Evolutionary conservation across 768 basidiomycete species (phyloP), one percentile per base, ranked within the genome.

Genomic region (Crassisporium funariophilum): DNA sequence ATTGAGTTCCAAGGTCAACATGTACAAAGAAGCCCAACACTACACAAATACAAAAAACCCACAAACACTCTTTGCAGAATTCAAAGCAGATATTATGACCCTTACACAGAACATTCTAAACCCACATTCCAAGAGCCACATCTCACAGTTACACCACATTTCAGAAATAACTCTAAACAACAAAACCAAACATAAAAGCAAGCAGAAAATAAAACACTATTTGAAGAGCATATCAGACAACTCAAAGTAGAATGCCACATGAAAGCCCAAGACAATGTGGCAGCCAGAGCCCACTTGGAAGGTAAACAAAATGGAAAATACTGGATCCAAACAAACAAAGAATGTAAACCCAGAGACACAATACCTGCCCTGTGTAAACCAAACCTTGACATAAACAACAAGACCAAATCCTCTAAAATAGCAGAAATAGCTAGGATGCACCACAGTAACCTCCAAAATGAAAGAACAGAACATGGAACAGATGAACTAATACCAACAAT

Each of bases 401-500:
- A 55, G 41, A 59, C 46, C 1, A 41, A 49, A 2, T 60, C 66
- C 0, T 11, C 36, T 0, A 31, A 62, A 12, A 74, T 73, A 70
- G 61, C 66, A 0, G 44, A 67, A 2, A 39, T 71, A 0, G 65
- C 68, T 0, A 33, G 38, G 8, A 20, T 55, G 5, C 59, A 68
- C 39, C 65, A 72, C 36, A 44, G 63, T 1, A 16, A 56, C 0
- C 57, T 73, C 0, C 69, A 73, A 37, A 21, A 29, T 4, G 43
- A 41, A 12, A 55, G 40, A n/a, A 16, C 27, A n/a, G n/a, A 2
- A 21, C 22, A 38, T 17, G 33, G 9, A 13, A 7, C 13, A 29
- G 8, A 23, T 11, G 41, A 39, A n/a, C 15, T 9, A n/a, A n/a
- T 16, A 19, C 12, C 4, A 34, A 49, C 7, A 31, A 20, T 11